Evolutionary conservation across 2,329 filamentous ascomycete species (phyloP), one percentile per base, ranked within the genome.

Genomic region (Neofusicoccum kwambonambiense): DNA sequence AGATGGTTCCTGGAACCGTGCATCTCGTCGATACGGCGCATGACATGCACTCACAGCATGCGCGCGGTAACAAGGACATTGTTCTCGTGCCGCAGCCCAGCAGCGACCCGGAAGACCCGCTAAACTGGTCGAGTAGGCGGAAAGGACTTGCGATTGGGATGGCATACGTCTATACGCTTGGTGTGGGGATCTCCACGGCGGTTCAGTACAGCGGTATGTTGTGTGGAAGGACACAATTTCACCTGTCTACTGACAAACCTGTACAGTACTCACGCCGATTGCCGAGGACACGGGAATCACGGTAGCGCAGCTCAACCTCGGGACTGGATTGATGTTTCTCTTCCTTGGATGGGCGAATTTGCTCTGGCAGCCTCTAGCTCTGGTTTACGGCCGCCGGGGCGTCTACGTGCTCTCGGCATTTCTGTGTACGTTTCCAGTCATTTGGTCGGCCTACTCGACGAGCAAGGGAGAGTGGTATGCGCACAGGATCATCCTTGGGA

Each of bases 311-410:
- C 70, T 85, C n/a, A 82, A 83, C 65, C 75, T 79, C 58, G 83
- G 83, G 6, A 84, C 79, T 15, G 83, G 83, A 1, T 78, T 81
- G 56, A 83, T 84, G 82, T 84, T 84, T 67, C 70, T 84, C 31
- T 76, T 81, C 17, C 78, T 83, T 22, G 81, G 82, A 3, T 84
- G 81, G 82, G 82, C 80, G 0, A 79, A 79, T 66, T 70, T 85
- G 2, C 73, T 85, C 49, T 84, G 80, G 79, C 83, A 85, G 67
- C 82, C 84, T 1, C 70, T 86, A 31, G 83, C 83, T 0, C 70
- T 85, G 12, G 80, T 80, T 50, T 84, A 82, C 66, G 84, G 84
- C 15, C 80, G 82, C 58, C 76, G 83, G 4, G 75, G 77, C 1
- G 78, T 81, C 1, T 84, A 84, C 63, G 70, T 84, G 1, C 69